phyloP scores from a whole-genome alignment of 768 basidiomycete genomes.

The Cyathus striatus region DNA sequence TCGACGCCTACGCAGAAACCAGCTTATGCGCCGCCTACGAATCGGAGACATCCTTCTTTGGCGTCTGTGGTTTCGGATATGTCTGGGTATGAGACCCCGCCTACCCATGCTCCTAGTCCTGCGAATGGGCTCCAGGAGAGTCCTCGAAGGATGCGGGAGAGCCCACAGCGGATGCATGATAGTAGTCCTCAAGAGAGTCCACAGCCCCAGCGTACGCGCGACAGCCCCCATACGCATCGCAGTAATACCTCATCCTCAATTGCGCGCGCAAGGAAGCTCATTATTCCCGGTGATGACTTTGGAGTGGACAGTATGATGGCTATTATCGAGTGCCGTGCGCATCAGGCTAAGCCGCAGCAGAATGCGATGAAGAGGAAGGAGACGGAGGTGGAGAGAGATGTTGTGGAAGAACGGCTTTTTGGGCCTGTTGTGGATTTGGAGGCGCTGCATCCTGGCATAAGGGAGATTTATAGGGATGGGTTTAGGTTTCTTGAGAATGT shows the following conservation, averaged over 20 bases:
- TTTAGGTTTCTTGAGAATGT: slow-evolving; percentile 76
- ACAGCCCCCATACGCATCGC: too few species aligned
- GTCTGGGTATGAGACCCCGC: slow-evolving; percentile 44
- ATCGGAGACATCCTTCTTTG: slow-evolving; percentile 62
- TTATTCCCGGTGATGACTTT: slow-evolving; percentile 77
- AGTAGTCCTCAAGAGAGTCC: too few species aligned
- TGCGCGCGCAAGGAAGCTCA: slow-evolving; percentile 36
- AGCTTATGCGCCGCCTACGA: slow-evolving; percentile 12
- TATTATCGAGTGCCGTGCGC: slow-evolving; percentile 67
- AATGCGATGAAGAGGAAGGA: too few species aligned
- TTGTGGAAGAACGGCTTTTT: slow-evolving; percentile 73
- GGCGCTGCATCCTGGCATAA: slow-evolving; percentile 62
- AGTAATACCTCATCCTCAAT: slow-evolving; percentile 26
- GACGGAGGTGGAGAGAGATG: too few species aligned
- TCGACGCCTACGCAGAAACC: slow-evolving; percentile 26
- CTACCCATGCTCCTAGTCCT: slow-evolving; percentile 12
- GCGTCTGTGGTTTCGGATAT: slow-evolving; percentile 70
- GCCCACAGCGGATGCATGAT: too few species aligned
- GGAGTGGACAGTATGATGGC: slow-evolving; percentile 85
- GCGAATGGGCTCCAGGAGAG: slow-evolving; percentile 18
- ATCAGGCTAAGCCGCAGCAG: slow-evolving; percentile 26
- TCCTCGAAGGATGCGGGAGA: too few species aligned
- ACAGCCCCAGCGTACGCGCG: too few species aligned
- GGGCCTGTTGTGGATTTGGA: slow-evolving; percentile 58
- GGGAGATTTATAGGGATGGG: slow-evolving; percentile 64